A percentile compares a stretch with the other conserved stretches of the same genome.
These are phyloP conservation scores for Wickerhamomyces alni DNA, from an alignment of 805 yeast genomes.

Conservation along the genomic window DNA sequence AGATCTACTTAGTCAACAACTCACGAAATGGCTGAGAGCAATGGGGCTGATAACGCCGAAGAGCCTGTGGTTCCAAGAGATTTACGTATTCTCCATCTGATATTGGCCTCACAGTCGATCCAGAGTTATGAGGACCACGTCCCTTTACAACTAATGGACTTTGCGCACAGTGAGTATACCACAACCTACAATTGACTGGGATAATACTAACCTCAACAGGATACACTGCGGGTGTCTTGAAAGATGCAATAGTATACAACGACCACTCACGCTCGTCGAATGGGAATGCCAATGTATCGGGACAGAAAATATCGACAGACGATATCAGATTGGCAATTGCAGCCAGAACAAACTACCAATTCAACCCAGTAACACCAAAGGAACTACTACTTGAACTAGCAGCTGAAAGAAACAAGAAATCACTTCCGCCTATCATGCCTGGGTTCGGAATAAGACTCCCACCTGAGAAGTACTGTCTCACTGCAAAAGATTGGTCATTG, in stretches of 20 bases:
- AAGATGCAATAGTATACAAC: conserved; percentile 83
- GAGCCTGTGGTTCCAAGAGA: conserved; percentile 64
- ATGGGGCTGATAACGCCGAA: conserved; percentile 15
- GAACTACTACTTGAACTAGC: conserved; percentile 88
- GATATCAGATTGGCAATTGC: conserved; percentile 91
- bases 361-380: conserved; percentile 93
- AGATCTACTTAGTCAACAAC: neutral
- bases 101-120: conserved; percentile 90
- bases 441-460: conserved; percentile 91
- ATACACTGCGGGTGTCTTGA: conserved; percentile 79
- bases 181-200: too few species aligned
- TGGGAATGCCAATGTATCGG: conserved; percentile 32
- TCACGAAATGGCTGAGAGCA: conserved; percentile 2
- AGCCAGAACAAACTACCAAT: conserved; percentile 91
- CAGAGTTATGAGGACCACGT: conserved; percentile 93
- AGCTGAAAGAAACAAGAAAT: conserved; percentile 81
- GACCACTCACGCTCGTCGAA: conserved; percentile 62
- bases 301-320: conserved; percentile 66
- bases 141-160: conserved; percentile 93
- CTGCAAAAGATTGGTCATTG: conserved; percentile 71
- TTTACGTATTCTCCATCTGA: conserved; percentile 81
- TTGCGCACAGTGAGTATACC: conserved; percentile 62
- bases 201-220: conserved; percentile 31
- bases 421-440: conserved; percentile 87
- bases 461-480: conserved; percentile 93